These are phyloP conservation scores for Pseudogymnoascus verrucosus DNA, from an alignment of 2,329 filamentous ascomycete species.

Conservation along the genomic window DNA sequence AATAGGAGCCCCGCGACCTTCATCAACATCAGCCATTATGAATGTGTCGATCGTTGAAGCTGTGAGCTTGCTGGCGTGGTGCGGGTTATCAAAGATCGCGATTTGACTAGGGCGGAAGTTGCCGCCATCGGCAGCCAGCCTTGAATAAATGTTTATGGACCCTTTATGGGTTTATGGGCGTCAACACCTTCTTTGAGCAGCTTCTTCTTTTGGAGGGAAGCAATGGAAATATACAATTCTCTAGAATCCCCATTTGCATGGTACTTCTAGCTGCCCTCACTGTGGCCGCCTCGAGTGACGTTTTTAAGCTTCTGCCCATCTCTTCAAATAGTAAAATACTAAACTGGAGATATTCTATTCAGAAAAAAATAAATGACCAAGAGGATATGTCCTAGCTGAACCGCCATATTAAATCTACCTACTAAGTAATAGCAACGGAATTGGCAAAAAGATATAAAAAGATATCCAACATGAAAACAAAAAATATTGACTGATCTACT, in stretches of 20 bases:
- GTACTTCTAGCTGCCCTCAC: neutral
- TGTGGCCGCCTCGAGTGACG: neutral
- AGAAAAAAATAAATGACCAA: neutral
- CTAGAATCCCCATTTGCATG: neutral
- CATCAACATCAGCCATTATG: slow-evolving; percentile 74
- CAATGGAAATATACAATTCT: neutral
- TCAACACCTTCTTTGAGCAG: neutral
- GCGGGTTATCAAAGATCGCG: slow-evolving; percentile 5
- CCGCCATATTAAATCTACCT: neutral
- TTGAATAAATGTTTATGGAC: neutral
- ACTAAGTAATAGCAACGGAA: neutral
- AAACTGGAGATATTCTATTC: neutral
- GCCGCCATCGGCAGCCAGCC: neutral
- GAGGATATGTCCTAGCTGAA: neutral
- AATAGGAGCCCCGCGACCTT: slow-evolving; percentile 59
- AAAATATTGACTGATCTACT: slow-evolving; percentile 4
- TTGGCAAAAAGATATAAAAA: neutral
- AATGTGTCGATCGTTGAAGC: slow-evolving; percentile 4
- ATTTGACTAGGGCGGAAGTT: slow-evolving; percentile 5
- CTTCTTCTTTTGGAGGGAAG: neutral
- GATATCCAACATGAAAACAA: neutral
- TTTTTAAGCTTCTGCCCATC: neutral
- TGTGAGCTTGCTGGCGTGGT: neutral
- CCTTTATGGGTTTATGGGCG: neutral
- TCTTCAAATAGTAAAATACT: neutral